Conservation (phyloP, 164 flowering plant genomes). For the Umbellularia californica region DNA sequence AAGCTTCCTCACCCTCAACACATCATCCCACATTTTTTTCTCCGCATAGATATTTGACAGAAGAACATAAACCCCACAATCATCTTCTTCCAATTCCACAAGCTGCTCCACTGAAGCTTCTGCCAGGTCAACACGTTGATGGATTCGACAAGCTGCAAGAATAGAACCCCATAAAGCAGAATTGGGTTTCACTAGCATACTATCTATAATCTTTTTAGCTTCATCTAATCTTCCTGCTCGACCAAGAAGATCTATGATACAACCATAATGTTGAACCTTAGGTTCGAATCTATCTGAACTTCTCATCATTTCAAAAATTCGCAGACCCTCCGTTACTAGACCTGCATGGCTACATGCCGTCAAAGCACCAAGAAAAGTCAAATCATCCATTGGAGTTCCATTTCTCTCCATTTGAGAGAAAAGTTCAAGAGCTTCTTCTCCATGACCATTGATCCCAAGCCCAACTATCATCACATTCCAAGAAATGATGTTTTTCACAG, state of each 20-base stretch:
- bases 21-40: conserved; percentile 28
- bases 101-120: conserved; percentile 23
- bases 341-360: conserved; percentile 36
- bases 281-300: conserved; percentile 21
- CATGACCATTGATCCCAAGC: conserved; percentile 27
- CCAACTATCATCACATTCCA: conserved; percentile 39
- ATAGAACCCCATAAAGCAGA: conserved; percentile 36
- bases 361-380: conserved; percentile 29
- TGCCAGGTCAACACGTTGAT: conserved; percentile 19
- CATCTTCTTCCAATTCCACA: conserved; percentile 27
- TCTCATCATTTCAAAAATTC: conserved; percentile 24
- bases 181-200: conserved; percentile 27
- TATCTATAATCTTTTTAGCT: conserved; percentile 23
- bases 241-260: conserved; percentile 35
- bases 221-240: conserved; percentile 29
- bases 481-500: conserved; percentile 22
- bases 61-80: conserved; percentile 33
- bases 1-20: conserved; percentile 17
- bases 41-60: conserved; percentile 34
- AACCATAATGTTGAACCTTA: conserved; percentile 11
- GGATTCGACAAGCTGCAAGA: conserved; percentile 29
- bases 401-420: conserved; percentile 24
- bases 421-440: conserved; percentile 24
- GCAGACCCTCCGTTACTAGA: conserved; percentile 26
- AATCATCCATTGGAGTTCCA: conserved; percentile 23